Evolutionary conservation across 2,329 filamentous ascomycete genomes (phyloP), one percentile per base, ranked within the genome.

Genomic region (Fusarium longipes): DNA sequence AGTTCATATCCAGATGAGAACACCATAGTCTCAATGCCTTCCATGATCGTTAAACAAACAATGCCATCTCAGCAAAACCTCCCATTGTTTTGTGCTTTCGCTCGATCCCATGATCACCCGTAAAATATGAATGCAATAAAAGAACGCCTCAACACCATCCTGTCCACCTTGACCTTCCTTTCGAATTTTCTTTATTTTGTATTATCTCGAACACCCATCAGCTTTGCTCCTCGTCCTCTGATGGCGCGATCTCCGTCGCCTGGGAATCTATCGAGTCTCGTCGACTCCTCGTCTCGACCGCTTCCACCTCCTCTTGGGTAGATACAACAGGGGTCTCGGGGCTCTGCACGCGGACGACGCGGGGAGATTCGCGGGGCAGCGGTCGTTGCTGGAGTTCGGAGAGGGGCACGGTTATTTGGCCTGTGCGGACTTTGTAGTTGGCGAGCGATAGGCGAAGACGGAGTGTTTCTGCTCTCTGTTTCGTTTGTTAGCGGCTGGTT

Each of bases 351-450:
- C 68, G 66, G 47, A 76, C 68, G 36, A 66, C 61, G 25, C 64
- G 65, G 17, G 70, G 61, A 25, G 69, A 40, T 42, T 55, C 63
- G 60, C 53, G 50, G 64, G 67, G 57, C 30, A 80, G 68, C 8
- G 77, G 78, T 45, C 73, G 75, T 27, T 57, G 74, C 71, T 88
- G 81, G 20, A 93, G 81, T 43, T 86, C 79, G 55, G 88, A 82
- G 63, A 92, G 83, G 2, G 90, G 89, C 27, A 91, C 83, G 57
- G 86, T 80, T 53, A 88, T 85, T 77, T 94, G 91, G 61, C 91
- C 88, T 3, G 91, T 93, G 57, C 84, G 85, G 68, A 94, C 82
- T 78, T 93, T 93, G 82, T 93, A 93, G 73, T 86, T 86, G 15
- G 90, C 91, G 20, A 93, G 84, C 27, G 86, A 83, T 17, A 94